Percentiles rank a stretch among this genome's conserved stretches.
These are phyloP conservation scores for Pseudodiploospora longispora DNA, from an alignment of 2,329 filamentous ascomycete genomes.

Conservation along the genomic window DNA sequence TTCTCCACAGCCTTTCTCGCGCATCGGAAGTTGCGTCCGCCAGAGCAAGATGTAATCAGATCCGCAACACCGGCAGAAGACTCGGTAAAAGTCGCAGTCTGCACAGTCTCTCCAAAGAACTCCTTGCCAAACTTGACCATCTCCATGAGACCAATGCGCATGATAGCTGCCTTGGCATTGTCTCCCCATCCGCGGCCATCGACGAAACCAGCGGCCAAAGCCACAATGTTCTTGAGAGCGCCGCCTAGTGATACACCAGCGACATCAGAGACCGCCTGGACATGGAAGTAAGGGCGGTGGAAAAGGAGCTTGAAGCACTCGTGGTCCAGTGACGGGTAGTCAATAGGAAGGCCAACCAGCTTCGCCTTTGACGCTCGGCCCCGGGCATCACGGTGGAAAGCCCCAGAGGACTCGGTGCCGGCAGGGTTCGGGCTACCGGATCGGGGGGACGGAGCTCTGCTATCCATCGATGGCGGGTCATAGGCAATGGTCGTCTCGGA, in stretches of 20 bases:
- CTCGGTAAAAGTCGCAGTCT: slow-evolving; percentile 86
- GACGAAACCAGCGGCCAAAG: slow-evolving; percentile 88
- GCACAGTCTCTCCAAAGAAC: slow-evolving; percentile 80
- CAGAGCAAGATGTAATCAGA: slow-evolving; percentile 86
- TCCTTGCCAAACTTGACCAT: slow-evolving; percentile 93
- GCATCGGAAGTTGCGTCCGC: slow-evolving; percentile 89
- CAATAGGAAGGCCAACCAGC: slow-evolving; percentile 66
- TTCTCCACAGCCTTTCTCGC: slow-evolving; percentile 80
- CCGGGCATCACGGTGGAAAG: slow-evolving; percentile 61
- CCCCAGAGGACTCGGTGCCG: slow-evolving; percentile 44
- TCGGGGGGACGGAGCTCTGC: slow-evolving; percentile 55
- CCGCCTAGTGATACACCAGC: slow-evolving; percentile 91
- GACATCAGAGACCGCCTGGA: slow-evolving; percentile 89
- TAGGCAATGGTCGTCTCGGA: slow-evolving; percentile 97
- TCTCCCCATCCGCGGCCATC: slow-evolving; percentile 95
- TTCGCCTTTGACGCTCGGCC: slow-evolving; percentile 60
- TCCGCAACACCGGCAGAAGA: slow-evolving; percentile 93
- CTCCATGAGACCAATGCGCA: slow-evolving; percentile 91
- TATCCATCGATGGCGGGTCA: slow-evolving; percentile 75
- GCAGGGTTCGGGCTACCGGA: slow-evolving; percentile 40
- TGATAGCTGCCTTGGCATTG: slow-evolving; percentile 97
- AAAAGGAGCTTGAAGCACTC: slow-evolving; percentile 77
- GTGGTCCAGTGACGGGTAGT: slow-evolving; percentile 84
- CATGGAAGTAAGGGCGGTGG: slow-evolving; percentile 95
- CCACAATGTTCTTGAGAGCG: slow-evolving; percentile 94